Evolutionary conservation across 208 protist genomes (phyloP).

Genomic region (Tritrichomonas musculus): DNA sequence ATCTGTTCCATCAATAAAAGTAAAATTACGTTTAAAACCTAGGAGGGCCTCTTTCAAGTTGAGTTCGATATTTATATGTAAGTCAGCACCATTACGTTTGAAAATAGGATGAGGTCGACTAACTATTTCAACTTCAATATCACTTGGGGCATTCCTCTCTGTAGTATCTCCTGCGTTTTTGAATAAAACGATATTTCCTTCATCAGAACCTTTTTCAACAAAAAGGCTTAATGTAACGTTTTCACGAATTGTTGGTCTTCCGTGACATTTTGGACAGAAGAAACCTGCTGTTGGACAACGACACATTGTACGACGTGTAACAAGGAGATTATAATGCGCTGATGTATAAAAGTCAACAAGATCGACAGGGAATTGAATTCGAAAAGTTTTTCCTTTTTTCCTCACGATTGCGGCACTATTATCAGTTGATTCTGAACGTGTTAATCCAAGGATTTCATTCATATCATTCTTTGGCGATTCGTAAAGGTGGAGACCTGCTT

Average conservation of each 20-base stretch:
- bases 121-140: constrained; percentile 26
- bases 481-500: neutral
- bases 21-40: neutral
- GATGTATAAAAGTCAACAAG: neutral
- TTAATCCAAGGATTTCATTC: neutral
- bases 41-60: neutral
- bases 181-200: neutral
- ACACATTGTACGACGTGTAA: neutral
- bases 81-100: neutral
- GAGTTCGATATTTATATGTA: neutral
- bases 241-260: neutral
- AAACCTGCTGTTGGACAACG: neutral
- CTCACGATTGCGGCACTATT: neutral
- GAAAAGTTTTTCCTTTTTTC: neutral
- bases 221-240: neutral
- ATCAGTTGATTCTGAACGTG: neutral
- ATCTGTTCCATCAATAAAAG: neutral
- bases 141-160: neutral
- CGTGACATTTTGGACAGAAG: neutral
- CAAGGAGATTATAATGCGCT: neutral
- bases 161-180: neutral
- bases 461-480: neutral
- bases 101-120: neutral
- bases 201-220: neutral
- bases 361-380: neutral